Base-by-base conservation (phyloP, 768 basidiomycete species). In the Leccinum uliginosum region DNA sequence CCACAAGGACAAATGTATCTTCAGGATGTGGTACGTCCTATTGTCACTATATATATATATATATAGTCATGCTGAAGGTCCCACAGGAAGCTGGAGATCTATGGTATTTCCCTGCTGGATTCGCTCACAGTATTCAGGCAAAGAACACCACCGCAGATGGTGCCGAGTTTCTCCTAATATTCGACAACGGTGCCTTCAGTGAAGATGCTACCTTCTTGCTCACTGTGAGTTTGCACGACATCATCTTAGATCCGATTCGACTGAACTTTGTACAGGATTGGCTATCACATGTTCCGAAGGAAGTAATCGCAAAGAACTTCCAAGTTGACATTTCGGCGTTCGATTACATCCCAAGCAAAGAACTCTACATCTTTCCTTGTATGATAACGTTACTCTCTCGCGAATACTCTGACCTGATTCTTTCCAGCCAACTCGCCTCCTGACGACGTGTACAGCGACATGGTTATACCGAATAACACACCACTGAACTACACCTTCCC, bases 291-390 rank as follows among this genome's bases (percentile, higher is more conserved):
- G 75, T 82, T 15, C 83, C 83, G 10, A 74, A 78, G 59, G 76
- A 78, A 46, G 80, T 84, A 0, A 69, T 87, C 3, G 83, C 83
- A 15, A 85, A 86, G 72, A 87, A 86, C 67, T 87, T 87, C 65
- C 77, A 79, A 35, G 65, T 75, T 6, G 63, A 69, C 49, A 73
- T 74, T 4, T 70, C 79, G 35, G 73, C 77, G 3, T 85, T 84
- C 55, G 75, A 84, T 56, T 74, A 81, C 46, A 80, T 86, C 32
- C 83, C 85, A 2, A 68, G 75, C 45, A 60, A 68, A 3, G 78
- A 83, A 60, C 68, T 86, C 19, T 85, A 85, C 63, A 85, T 86
- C 48, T 79, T 81, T 65, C 77, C 78, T 50, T 53, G 76, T 76
- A 62, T 19, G 72, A 61, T 3, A 15, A 44, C 7, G 7, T 46